Conservation (phyloP, 2,329 filamentous ascomycete species). For the Periconia sp. region DNA sequence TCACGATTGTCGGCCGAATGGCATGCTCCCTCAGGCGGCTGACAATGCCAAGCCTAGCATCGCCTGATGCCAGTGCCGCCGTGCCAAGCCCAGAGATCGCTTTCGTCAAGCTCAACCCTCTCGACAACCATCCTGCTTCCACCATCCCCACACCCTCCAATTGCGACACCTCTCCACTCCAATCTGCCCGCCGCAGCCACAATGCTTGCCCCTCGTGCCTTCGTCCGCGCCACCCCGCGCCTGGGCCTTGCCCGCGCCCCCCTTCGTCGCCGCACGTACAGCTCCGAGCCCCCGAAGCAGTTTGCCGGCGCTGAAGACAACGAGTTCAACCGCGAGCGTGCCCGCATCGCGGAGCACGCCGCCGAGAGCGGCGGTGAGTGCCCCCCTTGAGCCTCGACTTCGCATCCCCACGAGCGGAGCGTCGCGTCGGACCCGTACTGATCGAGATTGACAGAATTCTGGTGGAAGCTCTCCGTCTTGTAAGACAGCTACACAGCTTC, state of each 20-base stretch:
- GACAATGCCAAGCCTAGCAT: no score
- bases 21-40: no score
- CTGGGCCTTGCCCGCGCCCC: conserved; percentile 62
- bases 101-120: conserved; percentile 30
- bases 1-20: no score
- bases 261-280: conserved; percentile 71
- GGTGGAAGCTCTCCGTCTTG: conserved; percentile 96
- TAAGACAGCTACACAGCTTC: conserved; percentile 59
- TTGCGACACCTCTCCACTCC: conserved; percentile 36
- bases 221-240: conserved; percentile 58
- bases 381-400: no score
- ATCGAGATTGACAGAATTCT: conserved; percentile 72
- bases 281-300: conserved; percentile 63
- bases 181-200: conserved; percentile 19
- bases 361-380: conserved; percentile 77
- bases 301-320: conserved; percentile 75
- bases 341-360: conserved; percentile 90
- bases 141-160: conserved; percentile 21
- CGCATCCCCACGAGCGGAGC: no score
- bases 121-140: no score
- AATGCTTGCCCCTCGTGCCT: conserved; percentile 43
- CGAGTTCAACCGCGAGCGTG: conserved; percentile 90
- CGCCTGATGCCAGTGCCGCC: conserved; percentile 19
- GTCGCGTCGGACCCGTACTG: no score
- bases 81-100: conserved; percentile 26